These are phyloP conservation scores for Amniculicola lignicola DNA, from an alignment of 495 filamentous ascomycete genomes.

Conservation along the genomic window DNA sequence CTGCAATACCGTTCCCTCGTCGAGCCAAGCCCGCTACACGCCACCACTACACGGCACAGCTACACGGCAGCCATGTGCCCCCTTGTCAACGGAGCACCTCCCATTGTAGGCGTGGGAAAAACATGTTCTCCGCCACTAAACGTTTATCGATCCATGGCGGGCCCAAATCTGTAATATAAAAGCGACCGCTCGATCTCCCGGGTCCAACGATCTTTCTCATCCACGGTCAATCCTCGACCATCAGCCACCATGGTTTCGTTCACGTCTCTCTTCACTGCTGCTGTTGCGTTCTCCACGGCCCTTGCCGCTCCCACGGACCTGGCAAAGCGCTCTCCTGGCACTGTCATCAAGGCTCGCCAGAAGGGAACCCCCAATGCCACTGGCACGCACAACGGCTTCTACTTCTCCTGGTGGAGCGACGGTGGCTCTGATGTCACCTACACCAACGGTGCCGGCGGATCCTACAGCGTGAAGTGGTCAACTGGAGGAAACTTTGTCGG, in stretches of 20 bases:
- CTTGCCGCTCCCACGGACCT: slow-evolving; percentile 47
- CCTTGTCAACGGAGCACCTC: no score
- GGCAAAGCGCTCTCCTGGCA: slow-evolving; percentile 4
- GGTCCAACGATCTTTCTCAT: not conserved
- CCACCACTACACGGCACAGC: no score
- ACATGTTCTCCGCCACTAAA: no score
- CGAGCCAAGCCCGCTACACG: no score
- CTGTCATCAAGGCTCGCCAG: slow-evolving; percentile 12
- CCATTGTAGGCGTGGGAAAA: no score
- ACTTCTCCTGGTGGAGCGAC: slow-evolving; percentile 64
- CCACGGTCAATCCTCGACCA: no score
- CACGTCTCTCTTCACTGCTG: slow-evolving; percentile 45
- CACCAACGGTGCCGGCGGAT: slow-evolving; percentile 56
- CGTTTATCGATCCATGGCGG: no score
- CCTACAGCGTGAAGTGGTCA: slow-evolving; percentile 55
- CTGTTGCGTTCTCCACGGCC: slow-evolving; percentile 37
- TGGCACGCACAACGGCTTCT: slow-evolving; percentile 57
- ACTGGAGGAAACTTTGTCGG: slow-evolving; percentile 59
- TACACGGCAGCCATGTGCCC: no score
- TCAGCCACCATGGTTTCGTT: slow-evolving; percentile 48
- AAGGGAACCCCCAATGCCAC: slow-evolving; percentile 45
- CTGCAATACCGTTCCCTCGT: no score
- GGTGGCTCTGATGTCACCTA: slow-evolving; percentile 52
- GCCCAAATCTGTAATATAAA: not conserved
- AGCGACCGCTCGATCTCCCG: not conserved